Base-by-base conservation (phyloP, 164 flowering plant genomes). In the Echeveria elegans region DNA sequence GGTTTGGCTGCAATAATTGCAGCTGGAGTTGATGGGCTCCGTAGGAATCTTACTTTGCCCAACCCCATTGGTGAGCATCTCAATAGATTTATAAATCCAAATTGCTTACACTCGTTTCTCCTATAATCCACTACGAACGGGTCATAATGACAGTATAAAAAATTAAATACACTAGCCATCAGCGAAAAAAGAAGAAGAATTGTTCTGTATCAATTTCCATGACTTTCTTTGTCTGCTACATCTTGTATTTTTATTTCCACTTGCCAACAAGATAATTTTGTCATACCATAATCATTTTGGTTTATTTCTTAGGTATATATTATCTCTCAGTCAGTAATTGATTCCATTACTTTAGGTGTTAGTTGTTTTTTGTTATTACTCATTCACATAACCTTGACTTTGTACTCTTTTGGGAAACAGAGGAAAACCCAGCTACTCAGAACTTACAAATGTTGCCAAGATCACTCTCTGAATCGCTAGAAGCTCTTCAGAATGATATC, bases 21-120 rank as follows among this genome's bases (percentile, higher is more conserved):
- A 73, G 88, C 97, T 37, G 99, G 99, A 29, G 80, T 92, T 63
- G 97, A 95, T 78, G 99, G 99, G 58, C 84, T 95, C 34, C 79
- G 88, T 63, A 82, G 77, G 64, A 84, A 89, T 43, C 86, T 83
- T 61, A 69, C 1, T 36, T 79, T 95, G 31, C 97, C 99, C 26
- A 82, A 87, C 63, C 97, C 99, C 65, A 70, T 84, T 68, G 96
- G 99, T 95, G 28, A 63, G 66, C 4, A 14, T 36, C 45, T 34
- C 38, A 36, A 7, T 7, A 40, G 28, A 63, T 12, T 2, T 23
- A 15, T 34, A 32, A 41, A 21, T 1, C 26, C 28, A 52, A 81
- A 74, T 79, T 30, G 34, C 50, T 29, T 59, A 7, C n/a, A 53
- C 23, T 5, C 0, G n/a, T 61, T 31, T 30, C 23, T 40, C 14